phyloP scores from a whole-genome alignment of 208 protist genomes.

The Trypanosoma rangeli region DNA sequence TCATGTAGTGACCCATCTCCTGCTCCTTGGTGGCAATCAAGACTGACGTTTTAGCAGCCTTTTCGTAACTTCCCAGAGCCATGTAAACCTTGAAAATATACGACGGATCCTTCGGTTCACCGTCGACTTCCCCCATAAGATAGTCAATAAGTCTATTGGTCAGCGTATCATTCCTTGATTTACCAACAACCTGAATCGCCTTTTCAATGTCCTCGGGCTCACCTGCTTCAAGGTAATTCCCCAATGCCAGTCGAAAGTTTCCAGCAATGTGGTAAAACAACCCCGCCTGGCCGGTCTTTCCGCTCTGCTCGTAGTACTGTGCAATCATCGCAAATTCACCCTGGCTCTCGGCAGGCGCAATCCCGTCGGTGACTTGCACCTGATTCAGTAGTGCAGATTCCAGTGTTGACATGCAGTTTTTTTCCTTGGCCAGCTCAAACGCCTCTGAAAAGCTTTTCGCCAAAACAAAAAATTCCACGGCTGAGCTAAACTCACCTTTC shows the following conservation, averaged over 20 bases:
- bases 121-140: conserved; percentile 95
- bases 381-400: conserved; percentile 79
- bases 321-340: conserved; percentile 89
- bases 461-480: conserved; percentile 97
- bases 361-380: conserved; percentile 82
- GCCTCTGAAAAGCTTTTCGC: conserved; percentile 91
- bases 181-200: conserved; percentile 93
- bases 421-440: conserved; percentile 92
- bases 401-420: conserved; percentile 86
- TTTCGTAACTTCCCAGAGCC: conserved; percentile 94
- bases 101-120: conserved; percentile 95
- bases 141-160: conserved; percentile 95
- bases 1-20: conserved; percentile 93
- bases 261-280: conserved; percentile 93
- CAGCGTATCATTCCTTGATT: conserved; percentile 91
- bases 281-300: conserved; percentile 79
- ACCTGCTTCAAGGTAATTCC: conserved; percentile 89
- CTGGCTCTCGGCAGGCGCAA: conserved; percentile 65
- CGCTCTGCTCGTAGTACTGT: conserved; percentile 91
- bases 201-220: conserved; percentile 90
- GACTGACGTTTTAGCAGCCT: conserved; percentile 95
- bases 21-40: conserved; percentile 96
- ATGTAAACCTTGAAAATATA: conserved; percentile 98
- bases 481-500: conserved; percentile 76
- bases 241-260: conserved; percentile 88